These are phyloP conservation scores for Pythium volutum DNA, from an alignment of 352 stramenopile genomes.

Conservation along the genomic window DNA sequence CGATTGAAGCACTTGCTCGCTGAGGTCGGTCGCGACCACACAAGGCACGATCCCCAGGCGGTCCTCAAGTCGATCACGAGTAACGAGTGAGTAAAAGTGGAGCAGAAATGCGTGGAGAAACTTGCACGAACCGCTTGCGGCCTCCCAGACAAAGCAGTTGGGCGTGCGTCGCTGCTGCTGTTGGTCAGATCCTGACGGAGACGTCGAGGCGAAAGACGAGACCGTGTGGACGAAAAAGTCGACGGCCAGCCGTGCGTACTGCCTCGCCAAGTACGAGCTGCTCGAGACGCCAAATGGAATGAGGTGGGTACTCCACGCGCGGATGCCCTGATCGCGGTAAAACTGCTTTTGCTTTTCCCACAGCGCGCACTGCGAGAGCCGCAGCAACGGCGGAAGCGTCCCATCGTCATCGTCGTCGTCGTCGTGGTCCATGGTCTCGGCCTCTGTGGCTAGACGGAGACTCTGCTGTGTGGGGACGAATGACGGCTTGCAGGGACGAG, in stretches of 20 bases:
- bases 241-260: conserved; percentile 45
- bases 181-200: not conserved
- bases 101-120: conserved; percentile 71
- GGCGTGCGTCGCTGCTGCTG: conserved; percentile 4
- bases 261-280: conserved; percentile 64
- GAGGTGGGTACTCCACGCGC: conserved; percentile 63
- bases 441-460: not conserved
- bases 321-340: conserved; percentile 72
- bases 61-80: conserved; percentile 17
- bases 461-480: not conserved
- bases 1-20: conserved; percentile 62
- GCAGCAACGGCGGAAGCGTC: conserved; percentile 3
- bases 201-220: not conserved
- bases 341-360: conserved; percentile 81
- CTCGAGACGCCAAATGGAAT: conserved; percentile 81
- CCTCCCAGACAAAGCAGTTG: conserved; percentile 84
- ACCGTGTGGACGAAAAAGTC: conserved; percentile 9
- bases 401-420: conserved; percentile 7
- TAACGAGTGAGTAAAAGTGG: conserved; percentile 55
- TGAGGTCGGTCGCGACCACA: conserved; percentile 70
- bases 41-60: conserved; percentile 39
- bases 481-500: not conserved
- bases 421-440: not conserved
- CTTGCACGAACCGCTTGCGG: conserved; percentile 79
- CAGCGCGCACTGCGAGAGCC: conserved; percentile 55